These are phyloP conservation scores for Discostella pseudostelligera DNA, from an alignment of 108 stramenopile species.

Conservation along the genomic window DNA sequence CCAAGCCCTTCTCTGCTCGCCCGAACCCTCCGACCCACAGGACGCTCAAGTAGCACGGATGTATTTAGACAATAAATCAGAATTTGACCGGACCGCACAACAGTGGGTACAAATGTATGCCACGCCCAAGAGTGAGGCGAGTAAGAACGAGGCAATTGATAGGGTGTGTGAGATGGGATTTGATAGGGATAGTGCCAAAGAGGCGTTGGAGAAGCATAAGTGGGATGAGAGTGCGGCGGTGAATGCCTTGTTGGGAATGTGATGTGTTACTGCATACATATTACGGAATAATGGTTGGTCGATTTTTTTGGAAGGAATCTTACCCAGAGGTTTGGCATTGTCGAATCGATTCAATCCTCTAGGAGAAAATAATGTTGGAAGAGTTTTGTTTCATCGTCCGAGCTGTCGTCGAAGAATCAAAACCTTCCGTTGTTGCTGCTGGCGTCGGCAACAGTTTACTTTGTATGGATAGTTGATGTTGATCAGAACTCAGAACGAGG, in stretches of 20 bases:
- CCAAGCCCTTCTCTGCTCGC: slow-evolving; percentile 89
- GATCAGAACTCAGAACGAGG: too few relatives aligned
- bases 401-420: too few relatives aligned
- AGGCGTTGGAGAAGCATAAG: slow-evolving; percentile 80
- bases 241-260: slow-evolving; percentile 78
- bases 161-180: slow-evolving; percentile 97
- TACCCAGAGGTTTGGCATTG: too few relatives aligned
- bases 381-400: too few relatives aligned
- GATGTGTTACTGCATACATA: not conserved
- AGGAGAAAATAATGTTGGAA: too few relatives aligned
- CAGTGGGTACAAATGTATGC: slow-evolving; percentile 95
- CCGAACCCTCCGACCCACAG: slow-evolving; percentile 93
- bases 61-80: slow-evolving; percentile 75
- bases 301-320: too few relatives aligned
- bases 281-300: too few relatives aligned
- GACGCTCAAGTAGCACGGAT: slow-evolving; percentile 95
- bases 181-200: slow-evolving; percentile 70
- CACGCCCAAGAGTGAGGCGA: slow-evolving; percentile 45
- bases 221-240: slow-evolving; percentile 95
- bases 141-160: slow-evolving; percentile 66
- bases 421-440: too few relatives aligned
- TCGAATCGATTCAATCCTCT: too few relatives aligned
- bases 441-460: too few relatives aligned
- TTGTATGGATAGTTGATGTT: too few relatives aligned
- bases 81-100: slow-evolving; percentile 87